Evolutionary conservation across 768 basidiomycete genomes (phyloP), one percentile per base, ranked within the genome.

Genomic region (Tricholoma bakamatsutake): DNA sequence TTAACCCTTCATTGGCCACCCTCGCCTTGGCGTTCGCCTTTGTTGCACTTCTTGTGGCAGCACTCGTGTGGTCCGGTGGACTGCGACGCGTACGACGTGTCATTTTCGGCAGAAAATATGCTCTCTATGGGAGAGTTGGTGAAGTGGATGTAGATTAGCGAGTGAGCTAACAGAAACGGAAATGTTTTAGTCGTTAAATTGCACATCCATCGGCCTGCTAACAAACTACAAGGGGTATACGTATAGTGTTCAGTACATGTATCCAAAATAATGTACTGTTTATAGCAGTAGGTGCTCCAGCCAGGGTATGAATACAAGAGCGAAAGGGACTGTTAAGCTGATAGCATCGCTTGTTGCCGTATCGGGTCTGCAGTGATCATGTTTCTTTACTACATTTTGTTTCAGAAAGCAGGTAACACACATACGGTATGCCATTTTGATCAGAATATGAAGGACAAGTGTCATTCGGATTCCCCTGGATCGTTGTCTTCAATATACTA

Each of bases 371-470:
- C 6, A 15, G n/a, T 50, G 31, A 42, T 12, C 31, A 57, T n/a
- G 18, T 35, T 9, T 45, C 12, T 31, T 34, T 18, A 50, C 21
- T 24, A 24, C 21, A 24, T 37, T 47, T 11, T 51, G 18, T n/a
- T 24, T 7, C 10, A 7, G 30, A 55, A 40, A 35, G 17, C 18
- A 46, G 4, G 18, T 18, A 45, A 56, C 18, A 51, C 1, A 78
- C 85, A 55, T 61, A 88, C 87, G 87, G 76, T 57, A 85, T 66
- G 27, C 82, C 83, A 61, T 81, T 80, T 49, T 76, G 66, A 61
- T 87, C 86, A 39, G 88, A 90, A 66, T 79, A 90, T 0, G 88
- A 89, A 27, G 84, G 78, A 64, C 88, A 90, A 35, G 81, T 79
- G 51, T 78, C 70, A 58, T 75, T 80, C 24, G 62, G 59, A 61